These are phyloP conservation scores for Boechera stricta DNA, from an alignment of 345 rosid genomes.

Conservation along the genomic window DNA sequence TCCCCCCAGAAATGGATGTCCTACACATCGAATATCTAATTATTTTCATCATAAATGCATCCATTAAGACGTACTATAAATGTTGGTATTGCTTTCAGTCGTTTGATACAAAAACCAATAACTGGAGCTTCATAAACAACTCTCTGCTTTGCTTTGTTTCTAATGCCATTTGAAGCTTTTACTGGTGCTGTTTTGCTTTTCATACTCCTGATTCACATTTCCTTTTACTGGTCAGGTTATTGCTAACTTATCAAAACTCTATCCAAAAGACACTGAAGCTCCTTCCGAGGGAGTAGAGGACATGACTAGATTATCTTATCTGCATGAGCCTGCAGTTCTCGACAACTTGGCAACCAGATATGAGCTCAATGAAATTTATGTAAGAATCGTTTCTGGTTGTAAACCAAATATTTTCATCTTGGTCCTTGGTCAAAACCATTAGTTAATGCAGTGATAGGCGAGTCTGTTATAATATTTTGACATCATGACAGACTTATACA, in stretches of 20 bases:
- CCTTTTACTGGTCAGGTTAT: slow-evolving; percentile 53
- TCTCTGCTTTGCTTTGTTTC: neutral
- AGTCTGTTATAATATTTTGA: slow-evolving; percentile 53
- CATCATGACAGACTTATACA: slow-evolving; percentile 76
- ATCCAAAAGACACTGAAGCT: slow-evolving; percentile 70
- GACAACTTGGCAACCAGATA: slow-evolving; percentile 72
- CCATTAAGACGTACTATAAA: too few relatives aligned
- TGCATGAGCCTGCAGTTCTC: slow-evolving; percentile 89
- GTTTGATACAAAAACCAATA: neutral
- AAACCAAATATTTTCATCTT: slow-evolving; percentile 29
- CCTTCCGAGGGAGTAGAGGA: slow-evolving; percentile 82
- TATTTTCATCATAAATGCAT: neutral
- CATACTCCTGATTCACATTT: slow-evolving; percentile 16
- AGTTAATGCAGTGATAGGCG: slow-evolving; percentile 38
- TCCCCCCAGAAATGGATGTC: neutral
- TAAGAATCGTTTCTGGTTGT: slow-evolving; percentile 50
- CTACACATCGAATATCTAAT: neutral
- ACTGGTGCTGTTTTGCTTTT: slow-evolving; percentile 31
- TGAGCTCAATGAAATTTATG: slow-evolving; percentile 69
- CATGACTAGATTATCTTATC: slow-evolving; percentile 82
- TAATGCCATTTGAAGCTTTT: neutral
- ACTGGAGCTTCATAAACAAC: neutral
- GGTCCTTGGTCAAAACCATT: slow-evolving; percentile 39
- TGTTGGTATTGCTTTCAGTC: slow-evolving; percentile 12
- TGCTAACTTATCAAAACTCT: slow-evolving; percentile 56